These are phyloP conservation scores for Cochlearia excelsa DNA, from an alignment of 345 rosid genomes.

Conservation along the genomic window DNA sequence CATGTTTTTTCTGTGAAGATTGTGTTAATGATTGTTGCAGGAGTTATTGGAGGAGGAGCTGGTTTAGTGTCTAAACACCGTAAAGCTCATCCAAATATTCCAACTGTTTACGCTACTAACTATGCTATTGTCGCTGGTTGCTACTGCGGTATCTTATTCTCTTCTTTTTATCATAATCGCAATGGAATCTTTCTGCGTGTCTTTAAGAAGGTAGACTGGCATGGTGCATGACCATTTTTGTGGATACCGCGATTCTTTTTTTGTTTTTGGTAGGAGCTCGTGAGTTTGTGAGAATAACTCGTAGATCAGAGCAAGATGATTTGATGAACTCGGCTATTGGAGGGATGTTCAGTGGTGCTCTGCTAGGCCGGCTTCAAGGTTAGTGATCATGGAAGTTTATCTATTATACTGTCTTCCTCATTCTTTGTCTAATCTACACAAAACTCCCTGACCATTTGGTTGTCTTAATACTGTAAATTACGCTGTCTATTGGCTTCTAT, in stretches of 20 bases:
- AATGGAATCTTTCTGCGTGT: neutral
- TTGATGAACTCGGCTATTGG: slow-evolving; percentile 65
- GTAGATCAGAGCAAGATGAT: slow-evolving; percentile 67
- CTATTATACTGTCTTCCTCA: too few relatives aligned
- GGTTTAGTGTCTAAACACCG: slow-evolving; percentile 65
- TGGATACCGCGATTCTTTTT: neutral
- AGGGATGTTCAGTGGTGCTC: slow-evolving; percentile 70
- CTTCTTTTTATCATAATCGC: too few relatives aligned
- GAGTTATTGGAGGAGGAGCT: slow-evolving; percentile 59
- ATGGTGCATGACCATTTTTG: too few relatives aligned
- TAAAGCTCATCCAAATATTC: slow-evolving; percentile 56
- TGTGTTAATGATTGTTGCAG: slow-evolving; percentile 30
- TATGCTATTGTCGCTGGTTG: slow-evolving; percentile 60
- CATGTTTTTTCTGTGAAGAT: too few relatives aligned
- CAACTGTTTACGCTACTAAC: slow-evolving; percentile 63
- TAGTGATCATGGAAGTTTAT: neutral
- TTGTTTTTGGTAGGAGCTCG: slow-evolving; percentile 54
- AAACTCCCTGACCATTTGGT: neutral
- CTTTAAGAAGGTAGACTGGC: neutral
- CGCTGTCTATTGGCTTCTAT: neutral
- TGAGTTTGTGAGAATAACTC: slow-evolving; percentile 61
- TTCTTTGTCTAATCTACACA: neutral
- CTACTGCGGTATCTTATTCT: slow-evolving; percentile 53
- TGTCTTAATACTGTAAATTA: neutral
- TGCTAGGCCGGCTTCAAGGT: slow-evolving; percentile 87